Conservation (phyloP, 805 yeast genomes). For the Starmerella cellae region DNA sequence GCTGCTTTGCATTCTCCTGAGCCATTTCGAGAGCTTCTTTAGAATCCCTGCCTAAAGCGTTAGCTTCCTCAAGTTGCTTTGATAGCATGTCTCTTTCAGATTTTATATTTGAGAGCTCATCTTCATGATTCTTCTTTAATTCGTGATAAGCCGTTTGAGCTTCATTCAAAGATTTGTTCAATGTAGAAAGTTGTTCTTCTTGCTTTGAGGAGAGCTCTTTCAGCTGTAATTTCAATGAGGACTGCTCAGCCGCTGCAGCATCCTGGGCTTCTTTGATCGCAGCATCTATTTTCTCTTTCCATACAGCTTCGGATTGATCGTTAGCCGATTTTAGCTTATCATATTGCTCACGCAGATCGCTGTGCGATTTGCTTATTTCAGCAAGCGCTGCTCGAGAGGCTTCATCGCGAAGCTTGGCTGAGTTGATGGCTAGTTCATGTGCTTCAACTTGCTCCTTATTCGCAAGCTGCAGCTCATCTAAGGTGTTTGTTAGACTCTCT, state of each 20-base stretch:
- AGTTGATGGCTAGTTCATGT: conserved; percentile 9
- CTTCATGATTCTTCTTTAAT: not conserved
- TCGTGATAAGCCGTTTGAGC: not conserved
- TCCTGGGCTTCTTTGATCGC: not conserved
- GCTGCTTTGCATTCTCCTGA: not conserved
- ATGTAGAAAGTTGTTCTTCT: not conserved
- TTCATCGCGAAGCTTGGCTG: conserved; percentile 13
- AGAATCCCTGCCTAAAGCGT: not conserved
- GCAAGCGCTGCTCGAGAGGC: conserved; percentile 12
- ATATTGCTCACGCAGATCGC: conserved; percentile 2
- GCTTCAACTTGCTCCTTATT: conserved; percentile 9
- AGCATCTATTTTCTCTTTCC: not conserved
- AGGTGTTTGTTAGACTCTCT: conserved; percentile 24
- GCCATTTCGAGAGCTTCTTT: not conserved
- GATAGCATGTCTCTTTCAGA: not conserved
- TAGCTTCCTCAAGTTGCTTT: not conserved
- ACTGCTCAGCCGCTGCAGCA: not conserved
- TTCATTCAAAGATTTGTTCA: not conserved
- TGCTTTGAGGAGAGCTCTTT: not conserved
- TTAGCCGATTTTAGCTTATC: not conserved
- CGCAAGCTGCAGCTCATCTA: conserved; percentile 20
- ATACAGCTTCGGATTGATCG: not conserved
- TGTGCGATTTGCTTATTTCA: conserved; percentile 12
- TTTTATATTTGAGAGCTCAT: not conserved
- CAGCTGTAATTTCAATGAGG: not conserved